Conservation (phyloP, 2,329 filamentous ascomycete species). For the Microdochium trichocladiopsis region DNA sequence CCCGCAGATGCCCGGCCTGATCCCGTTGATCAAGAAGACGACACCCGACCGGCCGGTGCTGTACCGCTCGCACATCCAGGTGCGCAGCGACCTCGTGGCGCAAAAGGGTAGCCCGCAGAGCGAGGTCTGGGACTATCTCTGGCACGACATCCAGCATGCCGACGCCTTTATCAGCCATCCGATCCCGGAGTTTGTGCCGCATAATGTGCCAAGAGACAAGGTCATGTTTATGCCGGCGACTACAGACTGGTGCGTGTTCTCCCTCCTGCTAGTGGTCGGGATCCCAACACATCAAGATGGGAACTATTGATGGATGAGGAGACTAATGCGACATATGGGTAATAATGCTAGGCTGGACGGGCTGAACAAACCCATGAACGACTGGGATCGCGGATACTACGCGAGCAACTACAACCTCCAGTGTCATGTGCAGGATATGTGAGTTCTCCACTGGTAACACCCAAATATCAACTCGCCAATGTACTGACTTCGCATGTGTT, state of each 20-base stretch:
- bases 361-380: slow-evolving; percentile 66
- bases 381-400: slow-evolving; percentile 68
- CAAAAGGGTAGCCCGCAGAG: slow-evolving; percentile 58
- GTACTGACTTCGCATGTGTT: background rate
- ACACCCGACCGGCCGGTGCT: slow-evolving; percentile 71
- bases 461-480: too few relatives aligned
- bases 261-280: too few relatives aligned
- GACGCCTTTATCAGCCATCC: slow-evolving; percentile 82
- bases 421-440: slow-evolving; percentile 52
- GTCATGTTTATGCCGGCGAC: slow-evolving; percentile 74
- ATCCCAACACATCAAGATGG: too few relatives aligned
- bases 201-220: slow-evolving; percentile 55
- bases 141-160: slow-evolving; percentile 61
- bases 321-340: background rate
- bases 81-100: slow-evolving; percentile 65
- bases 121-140: slow-evolving; percentile 70
- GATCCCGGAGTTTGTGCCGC: slow-evolving; percentile 67
- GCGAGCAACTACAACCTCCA: slow-evolving; percentile 63
- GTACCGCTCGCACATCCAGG: slow-evolving; percentile 78
- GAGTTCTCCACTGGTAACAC: slow-evolving; percentile 22
- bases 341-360: slow-evolving; percentile 55
- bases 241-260: slow-evolving; percentile 59
- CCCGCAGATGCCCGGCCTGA: slow-evolving; percentile 75
- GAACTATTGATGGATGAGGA: too few relatives aligned
- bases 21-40: slow-evolving; percentile 63